These are phyloP conservation scores for Tieghemostelium lacteum DNA, from an alignment of 78 protist genomes.

Conservation along the genomic window DNA sequence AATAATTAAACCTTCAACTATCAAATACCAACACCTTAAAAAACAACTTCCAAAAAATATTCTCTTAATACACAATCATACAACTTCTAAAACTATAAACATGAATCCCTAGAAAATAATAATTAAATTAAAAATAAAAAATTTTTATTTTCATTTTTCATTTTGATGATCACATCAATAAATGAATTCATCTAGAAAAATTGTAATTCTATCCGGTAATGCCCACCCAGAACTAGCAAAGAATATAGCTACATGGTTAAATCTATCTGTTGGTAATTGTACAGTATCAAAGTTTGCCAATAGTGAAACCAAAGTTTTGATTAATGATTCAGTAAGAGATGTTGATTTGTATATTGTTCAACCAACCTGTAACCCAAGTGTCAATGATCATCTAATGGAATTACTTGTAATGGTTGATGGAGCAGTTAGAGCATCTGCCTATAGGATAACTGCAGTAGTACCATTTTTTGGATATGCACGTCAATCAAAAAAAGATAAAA, in stretches of 20 bases:
- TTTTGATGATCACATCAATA: no score
- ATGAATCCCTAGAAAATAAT: no score
- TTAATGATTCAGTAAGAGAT: constrained; percentile 78
- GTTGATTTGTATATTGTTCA: constrained; percentile 74
- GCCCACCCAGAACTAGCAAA: constrained; percentile 78
- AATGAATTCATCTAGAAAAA: not conserved
- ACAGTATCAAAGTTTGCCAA: constrained; percentile 83
- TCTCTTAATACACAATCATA: no score
- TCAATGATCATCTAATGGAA: constrained; percentile 89
- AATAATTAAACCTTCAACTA: no score
- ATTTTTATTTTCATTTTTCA: no score
- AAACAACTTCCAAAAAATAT: no score
- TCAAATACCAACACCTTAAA: no score
- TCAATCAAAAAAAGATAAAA: constrained; percentile 86
- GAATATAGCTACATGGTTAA: constrained; percentile 47
- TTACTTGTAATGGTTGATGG: constrained; percentile 89
- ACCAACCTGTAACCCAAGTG: constrained; percentile 77
- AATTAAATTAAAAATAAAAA: no score
- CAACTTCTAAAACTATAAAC: no score
- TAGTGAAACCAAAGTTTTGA: constrained; percentile 66
- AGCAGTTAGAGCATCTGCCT: constrained; percentile 86
- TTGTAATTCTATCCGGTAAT: constrained; percentile 71
- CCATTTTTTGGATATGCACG: constrained; percentile 90
- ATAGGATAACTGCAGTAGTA: constrained; percentile 86
- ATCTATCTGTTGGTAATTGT: constrained; percentile 24